These are phyloP conservation scores for Mesembryanthemum crystallinum DNA, from an alignment of 148 eudicot genomes.

Conservation along the genomic window DNA sequence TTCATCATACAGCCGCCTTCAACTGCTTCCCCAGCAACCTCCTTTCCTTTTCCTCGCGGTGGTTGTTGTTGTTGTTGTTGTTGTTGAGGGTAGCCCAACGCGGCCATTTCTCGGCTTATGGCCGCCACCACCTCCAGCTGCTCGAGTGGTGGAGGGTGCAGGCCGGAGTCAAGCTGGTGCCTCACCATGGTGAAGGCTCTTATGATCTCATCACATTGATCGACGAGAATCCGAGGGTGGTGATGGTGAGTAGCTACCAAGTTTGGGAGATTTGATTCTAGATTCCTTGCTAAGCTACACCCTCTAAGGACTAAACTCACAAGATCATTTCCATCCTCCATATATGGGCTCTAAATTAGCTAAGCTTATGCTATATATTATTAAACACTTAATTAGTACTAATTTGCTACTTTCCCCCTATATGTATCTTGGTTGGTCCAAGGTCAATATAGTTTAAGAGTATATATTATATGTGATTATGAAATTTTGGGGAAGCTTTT, in stretches of 20 bases:
- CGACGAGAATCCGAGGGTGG: slow-evolving; percentile 25
- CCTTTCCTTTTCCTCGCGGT: slow-evolving; percentile 11
- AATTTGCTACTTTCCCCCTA: neutral
- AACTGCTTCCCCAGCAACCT: slow-evolving; percentile 14
- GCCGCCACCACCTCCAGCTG: neutral
- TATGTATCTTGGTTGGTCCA: slow-evolving; percentile 16
- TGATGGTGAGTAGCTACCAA: slow-evolving; percentile 20
- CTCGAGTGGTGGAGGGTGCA: neutral
- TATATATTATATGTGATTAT: neutral
- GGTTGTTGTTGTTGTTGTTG: neutral
- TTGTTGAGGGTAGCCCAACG: neutral
- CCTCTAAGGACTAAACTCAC: slow-evolving; percentile 34
- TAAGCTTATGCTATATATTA: neutral
- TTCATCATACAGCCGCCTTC: neutral
- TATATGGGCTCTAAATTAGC: neutral
- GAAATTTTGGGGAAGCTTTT: slow-evolving; percentile 3
- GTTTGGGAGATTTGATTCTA: slow-evolving; percentile 41
- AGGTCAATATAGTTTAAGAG: neutral
- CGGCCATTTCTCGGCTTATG: neutral
- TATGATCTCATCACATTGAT: slow-evolving; percentile 46
- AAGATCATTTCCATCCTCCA: slow-evolving; percentile 37
- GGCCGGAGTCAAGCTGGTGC: slow-evolving; percentile 23
- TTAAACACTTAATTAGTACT: neutral
- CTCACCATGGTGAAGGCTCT: slow-evolving; percentile 31
- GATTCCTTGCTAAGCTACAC: slow-evolving; percentile 45